Evolutionary conservation across 495 filamentous ascomycete species (phyloP).

Genomic region (Trichoderma reesei): DNA sequence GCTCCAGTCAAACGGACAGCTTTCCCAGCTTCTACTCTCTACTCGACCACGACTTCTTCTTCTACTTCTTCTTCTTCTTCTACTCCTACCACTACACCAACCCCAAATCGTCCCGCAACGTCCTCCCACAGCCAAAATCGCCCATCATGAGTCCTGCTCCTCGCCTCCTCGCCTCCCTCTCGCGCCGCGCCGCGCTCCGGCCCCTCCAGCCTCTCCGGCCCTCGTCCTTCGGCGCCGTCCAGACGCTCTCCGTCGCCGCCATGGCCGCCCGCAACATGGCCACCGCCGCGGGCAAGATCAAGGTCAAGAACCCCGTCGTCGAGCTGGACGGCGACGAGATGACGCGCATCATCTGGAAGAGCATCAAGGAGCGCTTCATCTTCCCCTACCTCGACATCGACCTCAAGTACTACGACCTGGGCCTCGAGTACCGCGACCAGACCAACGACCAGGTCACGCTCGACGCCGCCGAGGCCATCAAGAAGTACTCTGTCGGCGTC

Average conservation of each 20-base stretch:
- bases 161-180: conserved; percentile 20
- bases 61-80: no score
- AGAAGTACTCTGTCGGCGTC: conserved; percentile 96
- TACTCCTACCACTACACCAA: no score
- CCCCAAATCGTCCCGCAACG: no score
- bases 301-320: conserved; percentile 95
- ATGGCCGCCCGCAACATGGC: conserved; percentile 31
- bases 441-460: conserved; percentile 92
- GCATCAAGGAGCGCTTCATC: conserved; percentile 98
- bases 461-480: conserved; percentile 92
- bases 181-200: conserved; percentile 18
- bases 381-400: conserved; percentile 90
- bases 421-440: conserved; percentile 87
- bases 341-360: conserved; percentile 97
- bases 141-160: conserved; percentile 19
- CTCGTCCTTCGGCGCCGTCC: conserved; percentile 17
- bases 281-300: conserved; percentile 63
- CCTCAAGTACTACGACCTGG: conserved; percentile 98
- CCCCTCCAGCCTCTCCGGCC: conserved; percentile 20
- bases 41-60: no score
- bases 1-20: background rate
- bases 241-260: conserved; percentile 11
- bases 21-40: no score
- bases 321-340: conserved; percentile 98
- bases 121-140: no score